phyloP scores from a whole-genome alignment of 2,329 filamentous ascomycete species.

The Colletotrichum liriopes region DNA sequence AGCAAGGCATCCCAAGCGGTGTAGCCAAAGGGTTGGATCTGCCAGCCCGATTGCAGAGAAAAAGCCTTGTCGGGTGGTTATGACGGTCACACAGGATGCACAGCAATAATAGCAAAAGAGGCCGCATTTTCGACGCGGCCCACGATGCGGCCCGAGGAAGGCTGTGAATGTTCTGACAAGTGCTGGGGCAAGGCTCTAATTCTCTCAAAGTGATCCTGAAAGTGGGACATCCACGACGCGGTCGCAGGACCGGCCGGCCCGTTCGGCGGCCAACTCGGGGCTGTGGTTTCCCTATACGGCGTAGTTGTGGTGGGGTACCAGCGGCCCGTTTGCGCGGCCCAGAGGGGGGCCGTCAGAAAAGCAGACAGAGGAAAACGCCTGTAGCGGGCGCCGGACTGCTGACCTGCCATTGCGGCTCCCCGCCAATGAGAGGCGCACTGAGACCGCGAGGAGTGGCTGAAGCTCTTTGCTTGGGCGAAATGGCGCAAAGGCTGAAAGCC shows the following conservation, averaged over 20 bases:
- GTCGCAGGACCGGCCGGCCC: constrained; percentile 34
- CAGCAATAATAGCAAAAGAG: constrained; percentile 1
- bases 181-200: constrained; percentile 2
- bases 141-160: constrained; percentile 30
- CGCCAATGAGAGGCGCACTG: constrained; percentile 20
- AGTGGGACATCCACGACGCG: constrained; percentile 9
- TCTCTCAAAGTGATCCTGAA: background rate
- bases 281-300: constrained; percentile 32
- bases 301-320: constrained; percentile 31
- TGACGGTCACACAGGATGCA: constrained; percentile 19
- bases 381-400: background rate
- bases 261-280: constrained; percentile 35
- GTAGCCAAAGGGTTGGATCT: background rate
- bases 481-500: background rate
- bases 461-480: background rate
- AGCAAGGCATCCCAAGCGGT: constrained; percentile 11
- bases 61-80: constrained; percentile 38
- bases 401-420: background rate
- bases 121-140: constrained; percentile 17
- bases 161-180: constrained; percentile 23
- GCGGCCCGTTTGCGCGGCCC: constrained; percentile 41
- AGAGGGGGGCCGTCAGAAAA: background rate
- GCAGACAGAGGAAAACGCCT: background rate
- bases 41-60: background rate
- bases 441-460: constrained; percentile 13